These are phyloP conservation scores for Aphanomyces invadans DNA, from an alignment of 352 stramenopile species.

Conservation along the genomic window DNA sequence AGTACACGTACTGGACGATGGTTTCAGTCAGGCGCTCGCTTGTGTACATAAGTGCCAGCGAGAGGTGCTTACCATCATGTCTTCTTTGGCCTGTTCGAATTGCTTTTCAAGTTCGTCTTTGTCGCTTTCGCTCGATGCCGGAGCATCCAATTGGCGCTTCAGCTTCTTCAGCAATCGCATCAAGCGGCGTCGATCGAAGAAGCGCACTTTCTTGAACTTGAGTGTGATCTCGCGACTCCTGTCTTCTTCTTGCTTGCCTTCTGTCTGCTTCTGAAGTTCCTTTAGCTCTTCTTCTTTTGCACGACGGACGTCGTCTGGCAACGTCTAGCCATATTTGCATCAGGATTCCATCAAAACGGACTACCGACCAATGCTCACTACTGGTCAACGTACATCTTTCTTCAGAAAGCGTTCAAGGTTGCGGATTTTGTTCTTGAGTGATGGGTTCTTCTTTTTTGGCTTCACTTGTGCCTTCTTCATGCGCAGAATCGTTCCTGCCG, in stretches of 20 bases:
- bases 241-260: slow-evolving; percentile 10
- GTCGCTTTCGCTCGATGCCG: not conserved
- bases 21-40: not conserved
- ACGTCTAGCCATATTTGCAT: not conserved
- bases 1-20: slow-evolving; percentile 12
- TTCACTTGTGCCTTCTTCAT: slow-evolving; percentile 17
- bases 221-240: slow-evolving; percentile 17
- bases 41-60: too few relatives aligned
- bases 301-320: slow-evolving; percentile 16
- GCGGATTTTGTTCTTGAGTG: slow-evolving; percentile 24
- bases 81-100: slow-evolving; percentile 13
- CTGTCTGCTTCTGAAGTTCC: slow-evolving; percentile 5
- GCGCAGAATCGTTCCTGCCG: slow-evolving; percentile 23
- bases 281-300: slow-evolving; percentile 22
- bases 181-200: slow-evolving; percentile 22
- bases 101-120: slow-evolving; percentile 4
- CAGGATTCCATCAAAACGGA: not conserved
- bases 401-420: slow-evolving; percentile 23
- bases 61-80: slow-evolving; percentile 20
- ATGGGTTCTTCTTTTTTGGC: slow-evolving; percentile 25
- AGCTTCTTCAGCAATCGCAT: slow-evolving; percentile 25
- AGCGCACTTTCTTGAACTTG: slow-evolving; percentile 24
- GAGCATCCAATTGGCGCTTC: not conserved
- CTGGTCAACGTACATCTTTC: slow-evolving; percentile 25
- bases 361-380: not conserved